Evolutionary conservation across 768 basidiomycete genomes (phyloP).

Genomic region (Auricularia heimuer): DNA sequence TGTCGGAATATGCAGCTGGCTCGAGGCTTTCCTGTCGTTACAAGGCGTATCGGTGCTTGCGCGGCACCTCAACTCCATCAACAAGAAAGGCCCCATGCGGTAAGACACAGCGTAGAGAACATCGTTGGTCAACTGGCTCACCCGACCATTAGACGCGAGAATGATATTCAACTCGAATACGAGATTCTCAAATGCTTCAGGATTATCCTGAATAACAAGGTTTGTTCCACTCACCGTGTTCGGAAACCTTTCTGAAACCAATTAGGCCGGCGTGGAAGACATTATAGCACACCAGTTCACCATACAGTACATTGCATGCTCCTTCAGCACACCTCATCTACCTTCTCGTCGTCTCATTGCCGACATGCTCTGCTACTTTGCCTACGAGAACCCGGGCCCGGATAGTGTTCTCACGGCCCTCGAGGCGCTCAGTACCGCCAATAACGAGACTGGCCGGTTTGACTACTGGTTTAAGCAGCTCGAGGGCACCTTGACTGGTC

Average conservation of each 20-base stretch:
- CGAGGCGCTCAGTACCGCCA: slow-evolving; percentile 59
- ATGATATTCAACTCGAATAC: slow-evolving; percentile 67
- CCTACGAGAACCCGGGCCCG: slow-evolving; percentile 56
- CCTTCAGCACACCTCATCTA: slow-evolving; percentile 73
- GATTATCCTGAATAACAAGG: slow-evolving; percentile 62
- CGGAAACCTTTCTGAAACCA: slow-evolving; percentile 10
- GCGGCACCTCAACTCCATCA: slow-evolving; percentile 65
- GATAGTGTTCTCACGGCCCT: slow-evolving; percentile 66
- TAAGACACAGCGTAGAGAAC: slow-evolving; percentile 19
- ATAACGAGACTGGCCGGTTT: slow-evolving; percentile 53
- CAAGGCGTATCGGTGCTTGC: slow-evolving; percentile 82
- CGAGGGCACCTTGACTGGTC: slow-evolving; percentile 62
- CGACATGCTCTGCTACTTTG: slow-evolving; percentile 69
- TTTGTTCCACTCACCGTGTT: slow-evolving; percentile 19
- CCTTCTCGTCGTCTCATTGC: slow-evolving; percentile 66
- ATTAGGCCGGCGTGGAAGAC: slow-evolving; percentile 57
- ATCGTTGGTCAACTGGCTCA: too few species aligned
- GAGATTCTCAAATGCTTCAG: slow-evolving; percentile 85
- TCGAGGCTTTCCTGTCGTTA: slow-evolving; percentile 59
- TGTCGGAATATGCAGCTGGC: slow-evolving; percentile 49
- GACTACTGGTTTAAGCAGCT: slow-evolving; percentile 86
- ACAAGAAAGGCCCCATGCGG: slow-evolving; percentile 59
- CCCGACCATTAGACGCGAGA: slow-evolving; percentile 35
- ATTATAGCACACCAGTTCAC: slow-evolving; percentile 63
- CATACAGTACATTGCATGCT: slow-evolving; percentile 70